A percentile compares a stretch with the other conserved stretches of the same genome.
Conservation (phyloP, 1,284 basidiomycete species). For the Tilletia indica region DNA sequence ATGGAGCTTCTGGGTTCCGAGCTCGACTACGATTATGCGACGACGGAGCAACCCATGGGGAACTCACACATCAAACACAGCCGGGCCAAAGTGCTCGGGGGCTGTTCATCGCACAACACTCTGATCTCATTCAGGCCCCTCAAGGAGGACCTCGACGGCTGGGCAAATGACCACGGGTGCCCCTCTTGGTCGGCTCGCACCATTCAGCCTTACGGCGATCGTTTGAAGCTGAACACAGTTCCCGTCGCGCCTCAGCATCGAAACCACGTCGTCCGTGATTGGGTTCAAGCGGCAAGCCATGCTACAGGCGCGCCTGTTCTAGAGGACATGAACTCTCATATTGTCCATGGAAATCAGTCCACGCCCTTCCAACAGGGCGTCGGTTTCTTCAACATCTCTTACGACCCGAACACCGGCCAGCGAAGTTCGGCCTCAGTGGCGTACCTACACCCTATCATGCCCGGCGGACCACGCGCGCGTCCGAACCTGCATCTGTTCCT, state of each 20-base stretch:
- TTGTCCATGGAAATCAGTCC: slow-evolving; percentile 21
- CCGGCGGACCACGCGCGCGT: slow-evolving; percentile 46
- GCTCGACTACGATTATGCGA: slow-evolving; percentile 55
- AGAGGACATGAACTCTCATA: slow-evolving; percentile 51
- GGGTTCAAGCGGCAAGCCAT: slow-evolving; percentile 46
- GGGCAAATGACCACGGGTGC: slow-evolving; percentile 51
- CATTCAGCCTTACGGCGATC: slow-evolving; percentile 54
- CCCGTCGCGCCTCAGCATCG: slow-evolving; percentile 55
- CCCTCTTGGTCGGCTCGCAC: slow-evolving; percentile 45
- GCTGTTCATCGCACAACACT: slow-evolving; percentile 57
- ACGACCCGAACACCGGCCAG: slow-evolving; percentile 54
- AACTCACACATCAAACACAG: slow-evolving; percentile 57
- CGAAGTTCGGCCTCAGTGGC: slow-evolving; percentile 53
- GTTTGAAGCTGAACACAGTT: slow-evolving; percentile 55
- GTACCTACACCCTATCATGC: slow-evolving; percentile 57
- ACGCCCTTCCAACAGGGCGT: slow-evolving; percentile 49
- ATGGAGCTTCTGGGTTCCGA: slow-evolving; percentile 55
- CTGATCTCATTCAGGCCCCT: slow-evolving; percentile 57
- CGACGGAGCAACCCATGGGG: slow-evolving; percentile 53
- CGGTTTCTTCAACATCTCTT: slow-evolving; percentile 56
- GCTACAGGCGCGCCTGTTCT: slow-evolving; percentile 52
- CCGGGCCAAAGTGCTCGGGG: slow-evolving; percentile 54
- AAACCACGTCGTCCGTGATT: slow-evolving; percentile 54
- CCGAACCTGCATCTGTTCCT: slow-evolving; percentile 56
- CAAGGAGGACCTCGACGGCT: slow-evolving; percentile 55